These are phyloP conservation scores for Metarhizium rileyi DNA, from an alignment of 2,329 filamentous ascomycete species.

Conservation along the genomic window DNA sequence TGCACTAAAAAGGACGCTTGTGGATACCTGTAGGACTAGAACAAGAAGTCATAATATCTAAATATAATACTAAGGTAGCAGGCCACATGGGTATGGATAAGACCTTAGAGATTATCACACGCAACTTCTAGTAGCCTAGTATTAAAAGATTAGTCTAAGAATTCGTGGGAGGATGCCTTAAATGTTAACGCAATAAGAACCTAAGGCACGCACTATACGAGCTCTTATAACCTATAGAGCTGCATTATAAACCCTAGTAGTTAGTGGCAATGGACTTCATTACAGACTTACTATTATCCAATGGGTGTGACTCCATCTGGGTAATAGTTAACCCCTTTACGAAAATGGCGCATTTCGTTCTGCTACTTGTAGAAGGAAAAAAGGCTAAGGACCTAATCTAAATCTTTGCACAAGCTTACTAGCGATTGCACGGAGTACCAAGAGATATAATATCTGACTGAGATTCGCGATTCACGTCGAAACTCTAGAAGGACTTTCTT, in stretches of 20 bases:
- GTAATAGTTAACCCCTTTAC: neutral
- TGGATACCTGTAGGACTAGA: neutral
- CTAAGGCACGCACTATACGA: neutral
- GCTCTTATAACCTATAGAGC: neutral
- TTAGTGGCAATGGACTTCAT: neutral
- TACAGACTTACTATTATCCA: neutral
- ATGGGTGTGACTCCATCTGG: neutral
- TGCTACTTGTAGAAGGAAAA: too few species aligned
- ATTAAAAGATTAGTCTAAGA: neutral
- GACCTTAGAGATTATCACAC: neutral
- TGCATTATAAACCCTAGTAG: neutral
- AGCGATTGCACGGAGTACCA: too few species aligned
- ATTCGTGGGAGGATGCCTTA: neutral
- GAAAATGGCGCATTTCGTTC: neutral
- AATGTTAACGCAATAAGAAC: neutral
- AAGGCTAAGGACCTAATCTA: too few species aligned
- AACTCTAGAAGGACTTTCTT: too few species aligned
- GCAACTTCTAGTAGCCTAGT: neutral
- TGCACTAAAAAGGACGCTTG: neutral
- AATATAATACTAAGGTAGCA: neutral
- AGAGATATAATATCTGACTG: too few species aligned
- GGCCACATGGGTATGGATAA: neutral
- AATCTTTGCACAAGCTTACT: too few species aligned
- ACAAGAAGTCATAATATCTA: neutral
- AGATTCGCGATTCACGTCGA: too few species aligned